Evolutionary conservation across 1,139 yeast genomes (phyloP), one percentile per base, ranked within the genome.

Genomic region (Arxiozyma slooffiae): DNA sequence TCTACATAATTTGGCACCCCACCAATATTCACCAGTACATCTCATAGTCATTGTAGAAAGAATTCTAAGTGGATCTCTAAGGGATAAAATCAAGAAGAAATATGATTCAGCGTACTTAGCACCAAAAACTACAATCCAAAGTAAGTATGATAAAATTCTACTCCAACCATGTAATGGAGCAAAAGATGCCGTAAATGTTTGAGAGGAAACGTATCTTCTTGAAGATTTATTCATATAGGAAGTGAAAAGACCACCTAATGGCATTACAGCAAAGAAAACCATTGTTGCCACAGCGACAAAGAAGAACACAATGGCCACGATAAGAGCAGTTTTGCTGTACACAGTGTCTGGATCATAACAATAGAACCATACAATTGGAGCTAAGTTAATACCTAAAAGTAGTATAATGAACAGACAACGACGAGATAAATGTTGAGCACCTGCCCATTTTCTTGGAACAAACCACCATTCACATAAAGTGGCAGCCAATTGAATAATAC

Each of bases 391-490:
- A 49, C 76, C 72, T 55, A 90, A 74, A 57, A 90, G 79, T 49
- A 81, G 59, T 52, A 83, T 61, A 67, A 92, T 71, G 67, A 90
- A 85, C 74, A 82, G 64, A 63, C 94, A 75, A 68, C 98, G 85
- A 71, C 96, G 85, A 47, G 89, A 74, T 68, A 92, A 79, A 69
- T 88, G 97, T 73, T 92, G 97, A 70, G 97, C 97, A 71, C 98
- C 98, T 36, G 97, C 95, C 98, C 98, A 92, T 64, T 85, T 82
- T 73, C 97, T 83, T 57, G 98, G 98, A 56, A 92, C 98, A 67
- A 88, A 92, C 68, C 82, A 77, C 97, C 96, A 94, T 72, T 92
- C 98, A 63, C 86, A 81, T 48, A 89, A 53, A 23, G 98, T 92
- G 48, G 98, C 98, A 54, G 80, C 60, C 57, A 94, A 78, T 73